Base-by-base conservation (phyloP, 768 basidiomycete genomes). In the Boletus rubroflammeus region DNA sequence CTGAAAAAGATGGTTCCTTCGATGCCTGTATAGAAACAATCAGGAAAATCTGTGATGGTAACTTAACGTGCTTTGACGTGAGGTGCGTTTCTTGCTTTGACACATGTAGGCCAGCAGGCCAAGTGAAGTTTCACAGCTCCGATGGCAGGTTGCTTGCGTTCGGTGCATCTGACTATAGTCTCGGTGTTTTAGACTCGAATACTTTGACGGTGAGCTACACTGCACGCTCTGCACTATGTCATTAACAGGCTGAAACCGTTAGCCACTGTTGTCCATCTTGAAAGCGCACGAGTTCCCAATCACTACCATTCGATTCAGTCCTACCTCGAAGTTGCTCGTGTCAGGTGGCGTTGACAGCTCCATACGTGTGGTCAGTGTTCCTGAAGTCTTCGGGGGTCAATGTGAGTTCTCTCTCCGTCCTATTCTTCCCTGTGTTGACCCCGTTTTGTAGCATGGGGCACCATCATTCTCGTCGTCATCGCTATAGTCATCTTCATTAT, bases 211-310 rank as follows among this genome's bases (percentile, higher is more conserved):
- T 98, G 68, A 64, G 86, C 28, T 36, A 50, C 23, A 56, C 47
- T 26, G 2, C 23, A 25, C 17, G 26, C 21, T 23, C 39, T 48
- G 15, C 26, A 23, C 13, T 15, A 25, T 45, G 42, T 40, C n/a
- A 39, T 42, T 56, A 17, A 65, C 25, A 8, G 3, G 13, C 14
- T 4, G 36, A 55, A 47, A 39, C 40, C 29, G 21, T 61, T n/a
- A 98, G 95, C 95, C 94, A 1, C 68, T 93, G 13, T 72, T 92
- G 29, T 85, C 85, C 19, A 97, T 99, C 57, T 76, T 98, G 54
- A 91, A 90, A 71, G 90, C 97, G 0, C 96, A 98, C 70, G 93
- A 95, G 55, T 93, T 98, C 69, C 90, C 97, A 5, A 83, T 91
- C 6, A 98, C 97, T 1, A 84, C 89, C 5, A 72, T 99, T 51